Evolutionary conservation across 75 land plant species (phyloP).

Genomic region (Selaginella tamariscina): DNA sequence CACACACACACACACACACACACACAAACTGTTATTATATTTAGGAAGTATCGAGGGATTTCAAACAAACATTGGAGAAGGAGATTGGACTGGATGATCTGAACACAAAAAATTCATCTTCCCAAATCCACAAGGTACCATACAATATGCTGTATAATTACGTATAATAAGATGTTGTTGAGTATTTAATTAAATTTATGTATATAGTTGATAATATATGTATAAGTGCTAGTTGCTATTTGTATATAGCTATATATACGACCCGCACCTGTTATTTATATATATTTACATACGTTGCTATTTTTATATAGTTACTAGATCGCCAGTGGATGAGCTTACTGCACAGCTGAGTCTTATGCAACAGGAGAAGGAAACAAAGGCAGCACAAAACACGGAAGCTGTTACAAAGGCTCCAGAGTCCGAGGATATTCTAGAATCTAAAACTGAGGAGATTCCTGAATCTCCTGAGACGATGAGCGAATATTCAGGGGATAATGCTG

Average conservation of each 20-base stretch:
- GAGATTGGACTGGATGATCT: conserved; percentile 93
- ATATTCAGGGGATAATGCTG: too few relatives aligned
- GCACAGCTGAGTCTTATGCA: background rate
- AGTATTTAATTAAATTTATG: too few relatives aligned
- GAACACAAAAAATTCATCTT: background rate
- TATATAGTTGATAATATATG: too few relatives aligned
- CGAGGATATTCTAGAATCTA: background rate
- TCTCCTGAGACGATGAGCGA: background rate
- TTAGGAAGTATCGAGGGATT: conserved; percentile 94
- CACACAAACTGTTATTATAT: background rate
- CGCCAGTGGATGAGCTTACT: background rate
- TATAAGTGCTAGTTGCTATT: too few relatives aligned
- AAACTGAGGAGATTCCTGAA: background rate
- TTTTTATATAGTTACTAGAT: background rate
- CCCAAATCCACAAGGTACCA: background rate
- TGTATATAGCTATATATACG: too few relatives aligned
- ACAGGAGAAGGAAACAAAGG: background rate
- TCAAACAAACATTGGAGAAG: conserved; percentile 78
- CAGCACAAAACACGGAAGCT: background rate
- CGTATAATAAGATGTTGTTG: too few relatives aligned
- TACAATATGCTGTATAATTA: too few relatives aligned
- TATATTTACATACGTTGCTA: too few relatives aligned
- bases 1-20: background rate
- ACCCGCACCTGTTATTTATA: too few relatives aligned
- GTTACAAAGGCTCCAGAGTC: background rate